A percentile compares a stretch with the other conserved stretches of the same genome.
phyloP scores from a whole-genome alignment of 345 rosid species.

The Linum trigynum region DNA sequence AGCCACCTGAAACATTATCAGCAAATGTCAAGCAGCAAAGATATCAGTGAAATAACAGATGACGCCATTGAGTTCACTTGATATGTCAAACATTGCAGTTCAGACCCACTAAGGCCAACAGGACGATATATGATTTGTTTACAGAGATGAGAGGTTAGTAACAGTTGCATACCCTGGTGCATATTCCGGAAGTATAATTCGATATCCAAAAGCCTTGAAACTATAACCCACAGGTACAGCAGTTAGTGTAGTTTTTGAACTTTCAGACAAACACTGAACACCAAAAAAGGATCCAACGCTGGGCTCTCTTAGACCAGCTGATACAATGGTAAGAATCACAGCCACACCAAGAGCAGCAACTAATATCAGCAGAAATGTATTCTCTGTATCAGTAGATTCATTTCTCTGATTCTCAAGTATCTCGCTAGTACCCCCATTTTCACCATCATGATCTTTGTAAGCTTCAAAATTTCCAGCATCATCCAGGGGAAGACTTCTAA shows the following conservation, averaged over 20 bases:
- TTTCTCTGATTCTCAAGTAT: constrained; percentile 13
- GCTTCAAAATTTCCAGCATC: constrained; percentile 28
- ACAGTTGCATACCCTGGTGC: constrained; percentile 58
- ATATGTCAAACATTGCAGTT: not conserved
- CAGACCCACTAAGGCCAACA: not conserved
- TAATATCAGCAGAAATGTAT: constrained; percentile 46
- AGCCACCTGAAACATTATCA: constrained; percentile 50
- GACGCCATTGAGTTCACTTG: not conserved
- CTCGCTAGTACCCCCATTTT: constrained; percentile 18
- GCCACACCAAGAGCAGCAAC: constrained; percentile 51
- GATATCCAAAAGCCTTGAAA: constrained; percentile 66
- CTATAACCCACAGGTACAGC: constrained; percentile 43
- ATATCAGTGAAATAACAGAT: too few species aligned
- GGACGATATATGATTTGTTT: not conserved
- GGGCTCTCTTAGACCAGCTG: constrained; percentile 28
- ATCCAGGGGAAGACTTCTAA: constrained; percentile 29
- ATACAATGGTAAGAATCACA: constrained; percentile 33
- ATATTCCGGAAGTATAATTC: constrained; percentile 53
- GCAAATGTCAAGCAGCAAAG: too few species aligned
- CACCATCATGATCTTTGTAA: constrained; percentile 20
- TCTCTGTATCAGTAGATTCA: constrained; percentile 17
- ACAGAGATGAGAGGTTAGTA: not conserved
- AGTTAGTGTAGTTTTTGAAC: constrained; percentile 35
- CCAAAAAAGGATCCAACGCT: constrained; percentile 40
- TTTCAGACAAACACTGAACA: constrained; percentile 40